A percentile compares a stretch with the other conserved stretches of the same genome.
Evolutionary conservation across 768 basidiomycete species (phyloP).

Genomic region (Rubroboletus pulcherrimus): DNA sequence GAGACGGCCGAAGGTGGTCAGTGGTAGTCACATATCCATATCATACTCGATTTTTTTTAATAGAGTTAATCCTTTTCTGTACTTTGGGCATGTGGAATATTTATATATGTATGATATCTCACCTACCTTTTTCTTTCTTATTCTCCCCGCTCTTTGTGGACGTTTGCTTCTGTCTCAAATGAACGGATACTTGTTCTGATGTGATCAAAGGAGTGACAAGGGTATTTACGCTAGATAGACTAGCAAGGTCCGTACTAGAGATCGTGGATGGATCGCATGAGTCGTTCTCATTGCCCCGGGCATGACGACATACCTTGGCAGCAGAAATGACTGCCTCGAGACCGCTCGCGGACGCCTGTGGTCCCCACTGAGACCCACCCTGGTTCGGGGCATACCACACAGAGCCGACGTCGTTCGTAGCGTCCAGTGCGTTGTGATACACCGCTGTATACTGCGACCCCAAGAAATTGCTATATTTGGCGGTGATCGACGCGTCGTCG

Average conservation of each 20-base stretch:
- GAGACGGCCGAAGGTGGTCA: conserved; percentile 40
- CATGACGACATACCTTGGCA: conserved; percentile 19
- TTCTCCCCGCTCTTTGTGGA: neutral
- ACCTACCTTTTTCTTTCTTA: conserved; percentile 7
- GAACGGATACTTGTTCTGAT: conserved; percentile 11
- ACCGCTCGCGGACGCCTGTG: conserved; percentile 29
- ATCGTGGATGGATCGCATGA: neutral
- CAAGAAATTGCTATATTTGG: conserved; percentile 38
- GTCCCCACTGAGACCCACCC: conserved; percentile 28
- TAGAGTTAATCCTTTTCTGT: conserved; percentile 6
- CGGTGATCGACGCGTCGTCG: conserved; percentile 37
- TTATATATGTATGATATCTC: conserved; percentile 35
- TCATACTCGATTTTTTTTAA: conserved; percentile 15
- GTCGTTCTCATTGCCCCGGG: neutral
- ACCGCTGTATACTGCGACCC: conserved; percentile 41
- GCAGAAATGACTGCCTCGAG: conserved; percentile 29
- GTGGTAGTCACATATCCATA: conserved; percentile 25
- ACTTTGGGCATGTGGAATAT: conserved; percentile 14
- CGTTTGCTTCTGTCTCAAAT: conserved; percentile 1
- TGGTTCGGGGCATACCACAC: conserved; percentile 30
- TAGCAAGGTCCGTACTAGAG: conserved; percentile 20
- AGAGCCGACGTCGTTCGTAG: conserved; percentile 38
- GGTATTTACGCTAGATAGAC: neutral
- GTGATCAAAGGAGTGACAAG: neutral
- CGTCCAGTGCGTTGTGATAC: conserved; percentile 34